Evolutionary conservation across 2,329 filamentous ascomycete genomes (phyloP).

Genomic region (Botrytis galanthina): DNA sequence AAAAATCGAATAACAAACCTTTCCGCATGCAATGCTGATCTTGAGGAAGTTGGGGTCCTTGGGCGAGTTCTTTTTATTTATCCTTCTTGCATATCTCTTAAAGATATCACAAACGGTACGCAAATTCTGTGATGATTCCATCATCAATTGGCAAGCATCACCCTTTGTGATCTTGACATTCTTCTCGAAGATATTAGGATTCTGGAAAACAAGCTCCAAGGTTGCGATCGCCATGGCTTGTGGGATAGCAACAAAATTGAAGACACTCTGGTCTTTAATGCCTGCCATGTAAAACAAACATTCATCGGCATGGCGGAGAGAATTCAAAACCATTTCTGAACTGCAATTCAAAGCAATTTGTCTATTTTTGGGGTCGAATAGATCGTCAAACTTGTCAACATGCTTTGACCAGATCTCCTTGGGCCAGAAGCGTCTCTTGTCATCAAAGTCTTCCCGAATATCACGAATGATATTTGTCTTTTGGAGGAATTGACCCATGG

Average conservation of each 20-base stretch:
- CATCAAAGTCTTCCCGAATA: constrained; percentile 82
- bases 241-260: constrained; percentile 98
- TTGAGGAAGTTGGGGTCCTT: constrained; percentile 88
- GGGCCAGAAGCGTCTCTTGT: constrained; percentile 90
- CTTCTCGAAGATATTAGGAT: constrained; percentile 77
- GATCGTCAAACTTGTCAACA: constrained; percentile 82
- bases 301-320: constrained; percentile 82
- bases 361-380: constrained; percentile 79
- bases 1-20: constrained; percentile 52
- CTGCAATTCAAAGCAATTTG: constrained; percentile 78
- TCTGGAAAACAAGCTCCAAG: constrained; percentile 86
- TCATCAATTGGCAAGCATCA: constrained; percentile 87
- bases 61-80: constrained; percentile 92
- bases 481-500: constrained; percentile 96
- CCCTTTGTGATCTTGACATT: constrained; percentile 98
- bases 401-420: constrained; percentile 97
- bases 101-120: constrained; percentile 79
- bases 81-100: constrained; percentile 71
- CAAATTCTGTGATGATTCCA: constrained; percentile 88
- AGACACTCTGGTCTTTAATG: constrained; percentile 91
- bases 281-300: constrained; percentile 98
- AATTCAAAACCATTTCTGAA: constrained; percentile 92
- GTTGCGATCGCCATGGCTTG: constrained; percentile 98
- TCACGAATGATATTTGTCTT: constrained; percentile 99
- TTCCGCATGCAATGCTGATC: constrained; percentile 86